phyloP scores from a whole-genome alignment of 768 basidiomycete species.

The Sarcomyxa edulis region DNA sequence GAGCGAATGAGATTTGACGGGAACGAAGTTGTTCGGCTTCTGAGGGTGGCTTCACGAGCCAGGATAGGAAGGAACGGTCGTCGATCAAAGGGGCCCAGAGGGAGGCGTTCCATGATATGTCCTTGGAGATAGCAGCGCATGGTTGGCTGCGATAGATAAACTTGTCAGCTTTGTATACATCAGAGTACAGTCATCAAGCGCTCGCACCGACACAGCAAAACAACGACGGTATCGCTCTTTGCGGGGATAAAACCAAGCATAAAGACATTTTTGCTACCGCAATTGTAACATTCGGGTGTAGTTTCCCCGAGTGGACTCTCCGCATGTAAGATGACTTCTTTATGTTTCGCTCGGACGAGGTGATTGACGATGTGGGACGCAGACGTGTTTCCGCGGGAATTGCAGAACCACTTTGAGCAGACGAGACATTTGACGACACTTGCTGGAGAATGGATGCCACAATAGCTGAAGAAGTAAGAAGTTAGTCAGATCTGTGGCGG shows the following conservation, averaged over 20 bases:
- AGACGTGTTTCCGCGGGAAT: conserved; percentile 95
- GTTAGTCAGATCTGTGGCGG: too few species aligned
- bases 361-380: conserved; percentile 99
- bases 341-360: conserved; percentile 97
- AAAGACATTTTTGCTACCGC: conserved; percentile 98
- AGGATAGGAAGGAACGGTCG: conserved; percentile 97
- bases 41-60: conserved; percentile 96
- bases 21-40: conserved; percentile 96
- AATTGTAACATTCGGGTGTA: conserved; percentile 98
- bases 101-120: conserved; percentile 97
- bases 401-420: conserved; percentile 97
- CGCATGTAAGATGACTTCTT: conserved; percentile 94
- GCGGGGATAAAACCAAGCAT: conserved; percentile 99
- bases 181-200: conserved; percentile 21
- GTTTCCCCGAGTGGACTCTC: conserved; percentile 97
- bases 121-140: conserved; percentile 93
- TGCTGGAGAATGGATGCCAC: conserved; percentile 95
- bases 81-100: conserved; percentile 99
- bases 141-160: conserved; percentile 65
- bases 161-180: conserved; percentile 3
- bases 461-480: conserved; percentile 63
- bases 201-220: conserved; percentile 84
- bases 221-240: conserved; percentile 98
- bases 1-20: conserved; percentile 93
- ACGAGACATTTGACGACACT: conserved; percentile 94